These are phyloP conservation scores for Botrytis medusae DNA, from an alignment of 2,329 filamentous ascomycete genomes.

Conservation along the genomic window DNA sequence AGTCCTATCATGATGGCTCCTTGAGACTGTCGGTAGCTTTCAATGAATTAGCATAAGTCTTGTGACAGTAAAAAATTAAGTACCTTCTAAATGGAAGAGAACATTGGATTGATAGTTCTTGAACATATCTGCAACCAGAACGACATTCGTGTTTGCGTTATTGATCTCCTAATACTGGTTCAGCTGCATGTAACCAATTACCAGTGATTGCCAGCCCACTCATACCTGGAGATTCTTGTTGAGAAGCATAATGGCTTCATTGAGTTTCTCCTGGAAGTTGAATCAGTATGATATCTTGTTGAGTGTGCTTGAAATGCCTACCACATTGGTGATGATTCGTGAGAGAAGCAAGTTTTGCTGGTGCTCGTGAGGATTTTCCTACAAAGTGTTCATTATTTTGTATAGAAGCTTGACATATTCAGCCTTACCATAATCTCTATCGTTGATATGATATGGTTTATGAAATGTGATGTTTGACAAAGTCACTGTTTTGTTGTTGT, in stretches of 20 bases:
- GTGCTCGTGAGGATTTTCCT: slow-evolving; percentile 97
- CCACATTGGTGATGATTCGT: slow-evolving; percentile 95
- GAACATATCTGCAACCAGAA: slow-evolving; percentile 98
- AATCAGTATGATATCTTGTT: slow-evolving; percentile 9
- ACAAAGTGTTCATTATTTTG: slow-evolving; percentile 6
- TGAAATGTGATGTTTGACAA: not conserved
- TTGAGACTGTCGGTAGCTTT: slow-evolving; percentile 80
- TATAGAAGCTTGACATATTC: not conserved
- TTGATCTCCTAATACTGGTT: slow-evolving; percentile 78
- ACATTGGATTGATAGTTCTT: slow-evolving; percentile 99
- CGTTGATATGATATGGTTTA: not conserved
- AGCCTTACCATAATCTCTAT: slow-evolving; percentile 26
- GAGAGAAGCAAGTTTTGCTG: slow-evolving; percentile 92
- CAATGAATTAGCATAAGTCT: slow-evolving; percentile 28
- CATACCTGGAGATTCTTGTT: slow-evolving; percentile 85
- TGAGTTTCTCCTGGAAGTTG: slow-evolving; percentile 80
- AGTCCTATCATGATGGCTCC: slow-evolving; percentile 59
- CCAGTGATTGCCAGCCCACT: not conserved
- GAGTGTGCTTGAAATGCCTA: slow-evolving; percentile 49
- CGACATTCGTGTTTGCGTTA: slow-evolving; percentile 97
- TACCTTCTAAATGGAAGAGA: slow-evolving; percentile 94
- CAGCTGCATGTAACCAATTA: not conserved
- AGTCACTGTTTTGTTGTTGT: not conserved
- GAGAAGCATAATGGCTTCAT: slow-evolving; percentile 87
- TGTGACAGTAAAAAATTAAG: not conserved